Percentiles rank a stretch among this genome's conserved stretches.
Conservation (phyloP, 2,329 filamentous ascomycete genomes). For the Alternaria gansuensis region DNA sequence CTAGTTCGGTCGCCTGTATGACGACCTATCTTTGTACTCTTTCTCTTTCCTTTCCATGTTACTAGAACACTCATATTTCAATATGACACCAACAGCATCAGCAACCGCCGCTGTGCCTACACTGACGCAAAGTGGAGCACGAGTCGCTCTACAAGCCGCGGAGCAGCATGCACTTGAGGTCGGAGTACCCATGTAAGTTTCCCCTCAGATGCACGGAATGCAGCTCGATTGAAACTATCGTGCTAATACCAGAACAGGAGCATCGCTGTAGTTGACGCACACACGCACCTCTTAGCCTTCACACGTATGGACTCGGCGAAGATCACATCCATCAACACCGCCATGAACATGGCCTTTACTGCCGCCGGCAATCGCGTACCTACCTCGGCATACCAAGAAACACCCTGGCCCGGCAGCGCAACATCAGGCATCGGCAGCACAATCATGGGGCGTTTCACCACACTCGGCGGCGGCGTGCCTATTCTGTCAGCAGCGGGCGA, state of each 20-base stretch:
- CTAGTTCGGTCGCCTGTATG: slow-evolving; percentile 9
- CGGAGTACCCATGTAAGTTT: slow-evolving; percentile 47
- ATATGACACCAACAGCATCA: slow-evolving; percentile 28
- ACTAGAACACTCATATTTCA: slow-evolving; percentile 14
- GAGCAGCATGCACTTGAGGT: slow-evolving; percentile 39
- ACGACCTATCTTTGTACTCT: slow-evolving; percentile 4
- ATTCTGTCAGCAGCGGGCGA: slow-evolving; percentile 57
- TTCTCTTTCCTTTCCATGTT: slow-evolving; percentile 5
- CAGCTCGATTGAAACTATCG: background rate
- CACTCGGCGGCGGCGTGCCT: slow-evolving; percentile 63
- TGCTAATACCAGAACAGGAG: slow-evolving; percentile 48
- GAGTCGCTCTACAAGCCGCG: slow-evolving; percentile 41
- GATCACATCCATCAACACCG: slow-evolving; percentile 64
- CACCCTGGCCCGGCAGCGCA: slow-evolving; percentile 59
- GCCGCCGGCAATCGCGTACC: slow-evolving; percentile 62
- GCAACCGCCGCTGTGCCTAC: slow-evolving; percentile 35
- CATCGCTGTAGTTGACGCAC: slow-evolving; percentile 57
- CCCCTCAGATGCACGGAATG: background rate
- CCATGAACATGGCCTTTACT: slow-evolving; percentile 68
- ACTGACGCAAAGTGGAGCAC: slow-evolving; percentile 44
- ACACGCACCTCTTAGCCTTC: slow-evolving; percentile 57
- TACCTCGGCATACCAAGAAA: slow-evolving; percentile 61
- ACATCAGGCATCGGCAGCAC: slow-evolving; percentile 60
- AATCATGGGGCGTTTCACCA: slow-evolving; percentile 61
- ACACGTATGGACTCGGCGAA: slow-evolving; percentile 58